These are phyloP conservation scores for Pugionium cornutum DNA, from an alignment of 345 rosid genomes.

Conservation along the genomic window DNA sequence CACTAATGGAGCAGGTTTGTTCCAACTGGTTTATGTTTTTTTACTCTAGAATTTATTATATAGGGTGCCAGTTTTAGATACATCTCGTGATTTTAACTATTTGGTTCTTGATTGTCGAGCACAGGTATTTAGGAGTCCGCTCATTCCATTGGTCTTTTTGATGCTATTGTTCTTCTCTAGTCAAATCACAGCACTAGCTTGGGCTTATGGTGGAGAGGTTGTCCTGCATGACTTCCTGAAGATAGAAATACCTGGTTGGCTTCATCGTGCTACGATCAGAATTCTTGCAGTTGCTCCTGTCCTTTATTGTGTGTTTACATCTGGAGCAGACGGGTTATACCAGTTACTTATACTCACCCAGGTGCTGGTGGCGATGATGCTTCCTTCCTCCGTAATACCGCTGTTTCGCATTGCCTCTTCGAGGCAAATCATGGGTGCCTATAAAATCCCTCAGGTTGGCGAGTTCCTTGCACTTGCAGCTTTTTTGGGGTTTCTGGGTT, in stretches of 20 bases:
- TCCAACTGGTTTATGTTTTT: conserved; percentile 18
- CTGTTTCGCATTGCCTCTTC: conserved; percentile 90
- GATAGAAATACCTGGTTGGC: conserved; percentile 90
- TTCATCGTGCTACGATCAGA: conserved; percentile 83
- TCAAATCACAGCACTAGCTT: conserved; percentile 74
- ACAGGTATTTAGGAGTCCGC: conserved; percentile 74
- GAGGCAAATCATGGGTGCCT: conserved; percentile 74
- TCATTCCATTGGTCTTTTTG: conserved; percentile 57
- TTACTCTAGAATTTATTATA: conserved; percentile 8
- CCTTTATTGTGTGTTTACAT: conserved; percentile 79
- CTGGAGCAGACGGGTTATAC: conserved; percentile 89
- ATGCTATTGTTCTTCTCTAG: conserved; percentile 65
- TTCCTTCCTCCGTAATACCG: conserved; percentile 89
- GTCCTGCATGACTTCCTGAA: conserved; percentile 73
- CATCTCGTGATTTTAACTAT: not conserved
- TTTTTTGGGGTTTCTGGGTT: conserved; percentile 69
- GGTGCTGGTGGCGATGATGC: conserved; percentile 79
- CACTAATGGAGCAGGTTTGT: conserved; percentile 88
- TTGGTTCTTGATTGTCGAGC: conserved; percentile 30
- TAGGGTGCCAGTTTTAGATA: not conserved
- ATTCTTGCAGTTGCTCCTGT: conserved; percentile 80
- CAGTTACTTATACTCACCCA: conserved; percentile 81
- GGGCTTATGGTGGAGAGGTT: conserved; percentile 79
- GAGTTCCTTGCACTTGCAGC: conserved; percentile 65
- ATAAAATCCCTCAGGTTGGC: conserved; percentile 74